A percentile compares a stretch with the other conserved stretches of the same genome.
Evolutionary conservation across 345 rosid species (phyloP).

Genomic region (Arabidopsis thaliana): DNA sequence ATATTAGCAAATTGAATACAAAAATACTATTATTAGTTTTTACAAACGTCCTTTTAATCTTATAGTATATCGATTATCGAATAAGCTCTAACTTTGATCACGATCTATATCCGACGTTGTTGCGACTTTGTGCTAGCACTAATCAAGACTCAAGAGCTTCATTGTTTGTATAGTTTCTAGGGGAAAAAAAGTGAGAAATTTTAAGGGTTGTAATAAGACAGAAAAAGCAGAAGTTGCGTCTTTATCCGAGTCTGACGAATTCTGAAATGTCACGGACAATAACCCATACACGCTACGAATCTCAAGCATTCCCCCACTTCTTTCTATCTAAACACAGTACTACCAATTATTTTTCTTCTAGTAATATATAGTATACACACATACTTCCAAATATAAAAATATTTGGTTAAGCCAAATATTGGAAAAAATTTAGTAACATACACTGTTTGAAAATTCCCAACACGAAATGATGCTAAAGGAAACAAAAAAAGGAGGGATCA

Average conservation of each 20-base stretch:
- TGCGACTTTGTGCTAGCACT: not conserved
- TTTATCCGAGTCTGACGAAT: slow-evolving; percentile 40
- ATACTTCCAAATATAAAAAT: not conserved
- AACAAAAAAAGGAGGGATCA: not conserved
- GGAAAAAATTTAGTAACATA: not conserved
- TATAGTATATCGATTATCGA: no score
- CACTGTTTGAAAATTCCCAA: slow-evolving; percentile 1
- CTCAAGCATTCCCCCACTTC: slow-evolving; percentile 37
- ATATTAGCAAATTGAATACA: no score
- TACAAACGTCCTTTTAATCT: no score
- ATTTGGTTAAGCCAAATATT: slow-evolving; percentile 17
- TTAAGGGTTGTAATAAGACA: slow-evolving; percentile 21
- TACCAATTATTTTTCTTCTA: slow-evolving; percentile 32
- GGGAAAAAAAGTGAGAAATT: not conserved
- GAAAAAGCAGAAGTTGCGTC: slow-evolving; percentile 39
- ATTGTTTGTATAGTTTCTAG: not conserved
- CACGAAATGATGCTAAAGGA: not conserved
- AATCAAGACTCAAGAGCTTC: slow-evolving; percentile 9
- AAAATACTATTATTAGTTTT: no score
- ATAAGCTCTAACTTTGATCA: not conserved
- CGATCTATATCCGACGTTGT: slow-evolving; percentile 4
- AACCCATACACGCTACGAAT: slow-evolving; percentile 42
- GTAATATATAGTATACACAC: not conserved
- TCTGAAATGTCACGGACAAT: slow-evolving; percentile 45
- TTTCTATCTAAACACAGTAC: slow-evolving; percentile 35